Percentiles rank a stretch among this genome's conserved stretches.
Conservation (phyloP, 2,329 filamentous ascomycete species). For the Venturia pyrina region DNA sequence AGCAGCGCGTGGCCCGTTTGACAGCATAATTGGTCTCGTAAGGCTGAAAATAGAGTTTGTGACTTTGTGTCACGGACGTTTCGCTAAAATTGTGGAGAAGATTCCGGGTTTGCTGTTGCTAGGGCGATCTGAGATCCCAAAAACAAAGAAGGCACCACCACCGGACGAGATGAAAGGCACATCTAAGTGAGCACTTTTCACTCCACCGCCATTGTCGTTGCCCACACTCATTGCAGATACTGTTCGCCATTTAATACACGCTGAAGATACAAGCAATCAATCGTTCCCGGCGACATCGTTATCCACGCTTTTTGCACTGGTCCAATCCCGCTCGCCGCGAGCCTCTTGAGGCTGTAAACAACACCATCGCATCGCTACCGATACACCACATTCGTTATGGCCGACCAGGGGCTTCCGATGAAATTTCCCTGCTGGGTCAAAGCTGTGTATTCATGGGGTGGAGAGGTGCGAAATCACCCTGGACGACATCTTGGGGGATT, state of each 20-base stretch:
- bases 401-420: constrained; percentile 38
- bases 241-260: background rate
- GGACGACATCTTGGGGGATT: constrained; percentile 14
- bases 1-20: background rate
- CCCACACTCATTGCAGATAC: background rate
- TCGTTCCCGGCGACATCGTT: background rate
- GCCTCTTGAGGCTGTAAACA: constrained; percentile 2
- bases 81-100: background rate
- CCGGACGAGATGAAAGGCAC: background rate
- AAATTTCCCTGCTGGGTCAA: constrained; percentile 87
- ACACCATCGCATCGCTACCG: background rate
- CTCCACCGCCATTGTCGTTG: background rate
- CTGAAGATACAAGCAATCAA: background rate
- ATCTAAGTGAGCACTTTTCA: background rate
- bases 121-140: background rate
- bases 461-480: constrained; percentile 44
- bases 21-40: background rate
- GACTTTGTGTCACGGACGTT: background rate
- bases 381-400: constrained; percentile 1
- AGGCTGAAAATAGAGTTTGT: background rate
- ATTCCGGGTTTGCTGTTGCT: background rate
- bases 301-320: background rate
- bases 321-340: background rate
- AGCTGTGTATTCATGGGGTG: constrained; percentile 87
- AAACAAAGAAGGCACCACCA: background rate